Evolutionary conservation across 2,329 filamentous ascomycete species (phyloP).

Genomic region (Davidsoniella neocaledoniae): DNA sequence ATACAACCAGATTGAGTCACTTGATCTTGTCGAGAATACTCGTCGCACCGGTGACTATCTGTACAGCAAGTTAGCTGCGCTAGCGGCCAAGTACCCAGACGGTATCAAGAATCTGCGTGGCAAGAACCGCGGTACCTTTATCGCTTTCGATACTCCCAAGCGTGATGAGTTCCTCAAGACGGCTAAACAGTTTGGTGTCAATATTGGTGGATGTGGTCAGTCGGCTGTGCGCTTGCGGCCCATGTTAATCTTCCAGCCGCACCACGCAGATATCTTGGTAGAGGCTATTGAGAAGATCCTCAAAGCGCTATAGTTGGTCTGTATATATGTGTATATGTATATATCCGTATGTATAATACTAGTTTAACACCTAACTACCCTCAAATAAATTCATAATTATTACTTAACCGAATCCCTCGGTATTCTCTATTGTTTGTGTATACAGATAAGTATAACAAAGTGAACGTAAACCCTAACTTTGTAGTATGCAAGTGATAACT

Average conservation of each 20-base stretch:
- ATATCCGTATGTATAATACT: neutral
- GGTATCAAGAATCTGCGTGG: constrained; percentile 73
- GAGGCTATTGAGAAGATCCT: constrained; percentile 63
- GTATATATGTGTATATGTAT: neutral
- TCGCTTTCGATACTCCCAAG: constrained; percentile 73
- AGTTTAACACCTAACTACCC: neutral
- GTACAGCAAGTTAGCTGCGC: constrained; percentile 47
- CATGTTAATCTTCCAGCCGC: constrained; percentile 85
- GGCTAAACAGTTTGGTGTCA: constrained; percentile 67
- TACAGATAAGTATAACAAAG: neutral
- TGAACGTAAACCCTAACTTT: neutral
- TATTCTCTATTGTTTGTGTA: neutral
- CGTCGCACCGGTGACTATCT: constrained; percentile 65
- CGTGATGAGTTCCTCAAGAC: constrained; percentile 63
- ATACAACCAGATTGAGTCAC: constrained; percentile 56
- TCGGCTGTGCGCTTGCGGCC: constrained; percentile 64
- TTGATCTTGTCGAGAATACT: constrained; percentile 66
- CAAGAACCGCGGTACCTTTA: constrained; percentile 78
- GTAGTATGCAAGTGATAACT: neutral
- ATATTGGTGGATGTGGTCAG: constrained; percentile 70
- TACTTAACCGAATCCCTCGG: neutral
- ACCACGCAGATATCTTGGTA: constrained; percentile 73
- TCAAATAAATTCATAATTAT: neutral
- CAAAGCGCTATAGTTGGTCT: constrained; percentile 21
- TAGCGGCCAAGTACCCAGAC: constrained; percentile 54